Conservation (phyloP, 2,329 filamentous ascomycete species). For the Myriosclerotinia curreyana region DNA sequence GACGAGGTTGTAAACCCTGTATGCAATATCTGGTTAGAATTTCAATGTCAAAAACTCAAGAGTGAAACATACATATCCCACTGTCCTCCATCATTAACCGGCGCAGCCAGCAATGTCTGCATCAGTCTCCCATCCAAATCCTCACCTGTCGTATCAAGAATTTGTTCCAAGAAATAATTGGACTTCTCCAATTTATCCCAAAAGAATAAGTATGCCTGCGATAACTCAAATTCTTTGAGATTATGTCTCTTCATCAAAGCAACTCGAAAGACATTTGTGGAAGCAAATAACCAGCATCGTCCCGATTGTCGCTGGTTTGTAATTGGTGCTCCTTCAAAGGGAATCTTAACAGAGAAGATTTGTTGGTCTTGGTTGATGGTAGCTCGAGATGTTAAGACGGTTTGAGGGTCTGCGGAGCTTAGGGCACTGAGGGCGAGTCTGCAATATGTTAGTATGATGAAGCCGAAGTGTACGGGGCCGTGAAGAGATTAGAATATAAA, state of each 20-base stretch:
- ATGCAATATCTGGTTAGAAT: neutral
- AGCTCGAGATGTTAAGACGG: constrained; percentile 62
- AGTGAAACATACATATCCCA: constrained; percentile 64
- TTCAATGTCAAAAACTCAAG: neutral
- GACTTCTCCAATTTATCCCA: constrained; percentile 93
- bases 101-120: constrained; percentile 63
- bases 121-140: constrained; percentile 71
- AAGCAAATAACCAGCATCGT: constrained; percentile 88
- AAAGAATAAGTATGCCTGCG: constrained; percentile 84
- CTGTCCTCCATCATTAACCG: constrained; percentile 79
- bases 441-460: neutral
- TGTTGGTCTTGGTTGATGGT: constrained; percentile 68
- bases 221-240: constrained; percentile 77
- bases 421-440: constrained; percentile 75
- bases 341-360: constrained; percentile 79
- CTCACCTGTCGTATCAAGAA: constrained; percentile 69
- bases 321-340: constrained; percentile 75
- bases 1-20: constrained; percentile 72
- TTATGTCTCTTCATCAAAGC: constrained; percentile 81
- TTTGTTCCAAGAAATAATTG: constrained; percentile 84
- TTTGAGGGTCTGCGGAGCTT: constrained; percentile 61
- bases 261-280: constrained; percentile 89
- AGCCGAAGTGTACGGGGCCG: neutral
- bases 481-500: constrained; percentile 21
- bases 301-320: constrained; percentile 82